Evolutionary conservation across 1,284 basidiomycete species (phyloP).

Genomic region (Trametes pubescens): DNA sequence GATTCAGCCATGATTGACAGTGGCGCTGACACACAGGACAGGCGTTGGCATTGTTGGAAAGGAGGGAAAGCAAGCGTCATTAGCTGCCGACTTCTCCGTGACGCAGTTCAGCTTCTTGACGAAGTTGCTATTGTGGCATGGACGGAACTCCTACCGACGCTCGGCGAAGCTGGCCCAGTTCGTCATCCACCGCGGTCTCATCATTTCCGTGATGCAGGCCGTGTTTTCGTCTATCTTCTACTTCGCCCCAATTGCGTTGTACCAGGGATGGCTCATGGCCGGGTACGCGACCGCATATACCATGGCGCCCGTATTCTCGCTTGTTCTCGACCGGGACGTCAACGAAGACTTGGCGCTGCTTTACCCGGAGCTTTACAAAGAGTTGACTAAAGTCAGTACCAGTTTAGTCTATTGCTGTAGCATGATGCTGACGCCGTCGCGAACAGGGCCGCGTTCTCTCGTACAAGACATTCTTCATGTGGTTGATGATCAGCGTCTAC

Average conservation of each 20-base stretch:
- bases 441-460: constrained; percentile 87
- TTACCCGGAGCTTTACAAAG: constrained; percentile 98
- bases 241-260: constrained; percentile 97
- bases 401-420: constrained; percentile 9
- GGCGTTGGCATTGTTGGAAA: constrained; percentile 99
- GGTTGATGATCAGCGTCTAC: constrained; percentile 97
- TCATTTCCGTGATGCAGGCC: constrained; percentile 97
- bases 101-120: constrained; percentile 96
- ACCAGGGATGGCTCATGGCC: constrained; percentile 98
- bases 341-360: constrained; percentile 94
- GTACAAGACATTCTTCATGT: constrained; percentile 98
- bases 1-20: not conserved
- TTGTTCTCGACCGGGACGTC: constrained; percentile 96
- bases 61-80: constrained; percentile 97
- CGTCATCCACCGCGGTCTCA: constrained; percentile 97
- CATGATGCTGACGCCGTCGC: constrained; percentile 3
- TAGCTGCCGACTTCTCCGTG: constrained; percentile 98
- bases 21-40: constrained; percentile 39
- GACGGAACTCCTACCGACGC: constrained; percentile 97
- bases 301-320: constrained; percentile 98
- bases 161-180: constrained; percentile 98
- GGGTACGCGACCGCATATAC: constrained; percentile 99
- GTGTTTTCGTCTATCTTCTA: constrained; percentile 99
- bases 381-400: constrained; percentile 84
- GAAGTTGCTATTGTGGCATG: constrained; percentile 96